Base-by-base conservation (phyloP, 306 rosid genomes). In the Comarum palustre region DNA sequence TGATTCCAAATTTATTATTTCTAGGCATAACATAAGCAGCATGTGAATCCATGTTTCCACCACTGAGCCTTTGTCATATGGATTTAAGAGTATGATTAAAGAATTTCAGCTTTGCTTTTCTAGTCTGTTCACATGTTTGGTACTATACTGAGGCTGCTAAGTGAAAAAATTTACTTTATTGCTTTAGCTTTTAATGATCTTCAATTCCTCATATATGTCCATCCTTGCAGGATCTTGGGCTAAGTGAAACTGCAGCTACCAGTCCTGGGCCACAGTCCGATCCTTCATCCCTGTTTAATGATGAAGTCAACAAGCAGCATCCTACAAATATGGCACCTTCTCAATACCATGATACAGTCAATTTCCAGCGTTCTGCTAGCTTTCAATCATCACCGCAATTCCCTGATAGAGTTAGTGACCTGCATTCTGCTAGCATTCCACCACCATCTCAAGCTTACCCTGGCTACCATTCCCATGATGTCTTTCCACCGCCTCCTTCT, bases 151-250 rank as follows among this genome's bases (percentile, higher is more conserved):
- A 17, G 11, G 73, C 5, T 69, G 0, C 13, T 48, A 25, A 34
- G 15, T 52, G 9, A 42, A 36, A 29, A n/a, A 38, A 63, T 8
- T 38, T 10, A 3, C 29, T 38, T 32, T 38, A 5, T 38, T 51
- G 38, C 1, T 54, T 70, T 31, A 39, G 25, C 39, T 14, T 20
- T 14, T 3, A 1, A 39, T 6, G 50, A 75, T 66, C 45, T 81
- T 83, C 43, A 58, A 47, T 68, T 66, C 45, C 81, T 83, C 39
- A 58, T 19, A 50, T 50, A 38, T 71, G n/a, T 41, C 65, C 65
- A 60, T 84, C 62, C 74, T 73, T 81, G 85, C 84, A 95, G 99
- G 96, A 90, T 75, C 66, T 62, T 68, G 90, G 84, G 34, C 81
- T 85, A 64, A 81, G 81, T 1, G 97, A 88, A 73, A 57, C 87